phyloP scores from a whole-genome alignment of 345 rosid species.

The Gossypium mustelinum region DNA sequence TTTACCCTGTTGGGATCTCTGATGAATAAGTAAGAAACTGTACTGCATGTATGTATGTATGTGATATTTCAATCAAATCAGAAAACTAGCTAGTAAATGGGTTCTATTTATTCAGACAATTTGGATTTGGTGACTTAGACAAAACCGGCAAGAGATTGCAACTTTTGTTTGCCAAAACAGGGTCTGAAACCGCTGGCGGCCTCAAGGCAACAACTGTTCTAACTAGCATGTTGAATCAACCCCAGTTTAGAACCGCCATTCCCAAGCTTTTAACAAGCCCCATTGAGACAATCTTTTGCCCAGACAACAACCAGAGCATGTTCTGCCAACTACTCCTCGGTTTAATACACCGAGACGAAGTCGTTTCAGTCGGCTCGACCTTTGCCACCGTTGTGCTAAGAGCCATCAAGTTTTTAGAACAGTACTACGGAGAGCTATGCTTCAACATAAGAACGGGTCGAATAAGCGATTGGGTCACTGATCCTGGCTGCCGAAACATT shows the following conservation, averaged over 20 bases:
- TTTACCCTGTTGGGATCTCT: slow-evolving; percentile 67
- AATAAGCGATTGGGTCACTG: slow-evolving; percentile 56
- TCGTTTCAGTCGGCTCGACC: slow-evolving; percentile 38
- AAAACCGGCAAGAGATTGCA: slow-evolving; percentile 50
- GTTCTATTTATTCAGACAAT: slow-evolving; percentile 28
- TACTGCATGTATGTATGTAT: no score
- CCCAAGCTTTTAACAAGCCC: slow-evolving; percentile 49
- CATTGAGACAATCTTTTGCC: slow-evolving; percentile 49
- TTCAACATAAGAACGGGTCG: slow-evolving; percentile 40
- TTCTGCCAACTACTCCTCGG: slow-evolving; percentile 63
- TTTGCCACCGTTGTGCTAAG: slow-evolving; percentile 48
- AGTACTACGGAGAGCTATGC: slow-evolving; percentile 50
- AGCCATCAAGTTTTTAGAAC: slow-evolving; percentile 52
- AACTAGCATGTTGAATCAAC: slow-evolving; percentile 50
- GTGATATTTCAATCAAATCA: no score
- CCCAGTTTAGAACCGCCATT: slow-evolving; percentile 34
- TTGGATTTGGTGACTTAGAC: slow-evolving; percentile 46
- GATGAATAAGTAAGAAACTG: slow-evolving; percentile 58
- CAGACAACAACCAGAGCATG: slow-evolving; percentile 58
- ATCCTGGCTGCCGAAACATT: slow-evolving; percentile 32
- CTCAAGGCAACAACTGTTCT: slow-evolving; percentile 48
- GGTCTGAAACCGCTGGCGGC: slow-evolving; percentile 46
- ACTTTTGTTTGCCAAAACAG: slow-evolving; percentile 45
- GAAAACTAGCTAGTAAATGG: background rate
- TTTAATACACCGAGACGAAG: slow-evolving; percentile 41